A percentile compares a stretch with the other conserved stretches of the same genome.
Conservation (phyloP, 495 filamentous ascomycete genomes). For the Parathielavia appendiculata region DNA sequence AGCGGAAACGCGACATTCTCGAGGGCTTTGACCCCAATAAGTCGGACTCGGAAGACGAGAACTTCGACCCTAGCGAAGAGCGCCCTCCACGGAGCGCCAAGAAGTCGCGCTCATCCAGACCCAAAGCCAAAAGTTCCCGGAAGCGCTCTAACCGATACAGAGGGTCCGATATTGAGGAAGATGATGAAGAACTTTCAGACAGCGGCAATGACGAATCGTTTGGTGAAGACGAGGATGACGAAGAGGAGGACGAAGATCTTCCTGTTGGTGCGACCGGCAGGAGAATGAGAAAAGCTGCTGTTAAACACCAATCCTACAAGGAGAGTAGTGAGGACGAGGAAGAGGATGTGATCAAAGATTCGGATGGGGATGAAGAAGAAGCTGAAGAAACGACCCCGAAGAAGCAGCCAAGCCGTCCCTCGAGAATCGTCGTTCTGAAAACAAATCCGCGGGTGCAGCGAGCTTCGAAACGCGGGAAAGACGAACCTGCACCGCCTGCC, state of each 20-base stretch:
- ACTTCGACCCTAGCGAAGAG: constrained; percentile 54
- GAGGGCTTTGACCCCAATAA: constrained; percentile 74
- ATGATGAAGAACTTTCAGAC: constrained; percentile 55
- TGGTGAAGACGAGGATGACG: constrained; percentile 51
- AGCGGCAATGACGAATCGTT: constrained; percentile 58
- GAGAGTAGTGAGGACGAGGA: constrained; percentile 43
- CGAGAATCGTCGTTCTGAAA: constrained; percentile 32
- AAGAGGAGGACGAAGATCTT: constrained; percentile 55
- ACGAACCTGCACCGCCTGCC: constrained; percentile 17
- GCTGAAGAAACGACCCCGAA: constrained; percentile 14
- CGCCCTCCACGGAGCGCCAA: constrained; percentile 42
- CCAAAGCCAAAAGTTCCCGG: constrained; percentile 43
- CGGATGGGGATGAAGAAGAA: constrained; percentile 31
- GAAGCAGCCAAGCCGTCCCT: constrained; percentile 25
- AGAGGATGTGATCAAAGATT: constrained; percentile 32
- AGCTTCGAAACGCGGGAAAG: constrained; percentile 20
- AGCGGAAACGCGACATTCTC: constrained; percentile 56
- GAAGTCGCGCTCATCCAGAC: constrained; percentile 34
- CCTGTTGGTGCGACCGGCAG: constrained; percentile 65
- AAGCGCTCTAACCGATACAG: constrained; percentile 46
- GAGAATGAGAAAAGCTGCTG: constrained; percentile 59
- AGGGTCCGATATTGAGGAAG: constrained; percentile 64
- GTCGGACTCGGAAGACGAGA: constrained; percentile 79
- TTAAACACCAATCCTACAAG: constrained; percentile 41
- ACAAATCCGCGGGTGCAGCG: constrained; percentile 17